A percentile compares a stretch with the other conserved stretches of the same genome.
Conservation (phyloP, 768 basidiomycete genomes). For the Rhizopogon vulgaris region DNA sequence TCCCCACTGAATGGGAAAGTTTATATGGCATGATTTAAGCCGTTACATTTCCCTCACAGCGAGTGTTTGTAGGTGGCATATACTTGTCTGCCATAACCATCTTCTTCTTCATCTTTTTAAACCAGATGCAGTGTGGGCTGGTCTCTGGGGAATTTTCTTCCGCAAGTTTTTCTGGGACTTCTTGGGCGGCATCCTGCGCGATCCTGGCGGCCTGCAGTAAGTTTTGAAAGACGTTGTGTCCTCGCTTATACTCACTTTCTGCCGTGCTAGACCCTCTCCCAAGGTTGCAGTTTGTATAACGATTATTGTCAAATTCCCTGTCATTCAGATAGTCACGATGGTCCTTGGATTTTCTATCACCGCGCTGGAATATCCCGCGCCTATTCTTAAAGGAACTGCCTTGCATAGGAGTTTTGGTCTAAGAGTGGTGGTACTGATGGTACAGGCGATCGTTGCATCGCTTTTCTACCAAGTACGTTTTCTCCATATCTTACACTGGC, state of each 20-base stretch:
- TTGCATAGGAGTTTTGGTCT: constrained; percentile 63
- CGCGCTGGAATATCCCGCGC: constrained; percentile 67
- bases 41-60: constrained; percentile 64
- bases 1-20: constrained; percentile 54
- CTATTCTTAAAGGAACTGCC: constrained; percentile 44
- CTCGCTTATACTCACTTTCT: background rate
- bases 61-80: constrained; percentile 57
- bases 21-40: constrained; percentile 76
- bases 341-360: constrained; percentile 52
- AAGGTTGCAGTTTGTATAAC: constrained; percentile 57
- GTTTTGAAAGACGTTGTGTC: constrained; percentile 21
- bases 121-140: constrained; percentile 76
- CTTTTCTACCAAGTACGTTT: constrained; percentile 70
- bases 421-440: constrained; percentile 54
- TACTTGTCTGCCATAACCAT: background rate
- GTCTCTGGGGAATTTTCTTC: constrained; percentile 74
- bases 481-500: background rate
- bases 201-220: constrained; percentile 76
- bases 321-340: constrained; percentile 68
- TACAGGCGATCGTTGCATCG: constrained; percentile 56
- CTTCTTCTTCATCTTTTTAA: background rate
- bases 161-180: constrained; percentile 98
- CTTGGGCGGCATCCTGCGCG: constrained; percentile 67
- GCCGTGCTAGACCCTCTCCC: constrained; percentile 46
- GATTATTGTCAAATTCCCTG: constrained; percentile 70